A percentile compares a stretch with the other conserved stretches of the same genome.
These are phyloP conservation scores for Onygenales sp. DNA, from an alignment of 2,329 filamentous ascomycete species.

Conservation along the genomic window DNA sequence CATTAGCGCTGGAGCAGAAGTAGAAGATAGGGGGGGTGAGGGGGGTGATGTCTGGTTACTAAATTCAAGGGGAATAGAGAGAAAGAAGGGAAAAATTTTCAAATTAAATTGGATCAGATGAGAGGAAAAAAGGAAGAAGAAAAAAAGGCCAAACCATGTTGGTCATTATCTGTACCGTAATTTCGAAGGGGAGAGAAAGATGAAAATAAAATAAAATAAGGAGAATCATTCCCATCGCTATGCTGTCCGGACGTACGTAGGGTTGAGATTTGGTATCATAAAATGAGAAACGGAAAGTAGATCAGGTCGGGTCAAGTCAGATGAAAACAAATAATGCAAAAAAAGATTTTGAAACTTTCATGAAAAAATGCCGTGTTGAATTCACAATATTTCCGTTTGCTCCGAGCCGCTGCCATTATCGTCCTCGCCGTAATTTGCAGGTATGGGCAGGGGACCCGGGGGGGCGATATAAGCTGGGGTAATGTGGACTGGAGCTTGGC, in stretches of 20 bases:
- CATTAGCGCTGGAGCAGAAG: conserved; percentile 5
- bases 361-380: neutral
- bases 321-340: neutral
- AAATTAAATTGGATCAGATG: too few relatives aligned
- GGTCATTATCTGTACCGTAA: conserved; percentile 16
- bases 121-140: too few relatives aligned
- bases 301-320: neutral
- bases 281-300: neutral
- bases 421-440: conserved; percentile 7
- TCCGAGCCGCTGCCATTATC: conserved; percentile 11
- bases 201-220: neutral
- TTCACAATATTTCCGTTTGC: conserved; percentile 9
- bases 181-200: conserved; percentile 6
- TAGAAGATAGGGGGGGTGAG: neutral
- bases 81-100: too few relatives aligned
- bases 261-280: neutral
- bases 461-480: neutral
- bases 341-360: neutral
- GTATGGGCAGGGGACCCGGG: neutral
- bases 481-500: neutral
- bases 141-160: too few relatives aligned
- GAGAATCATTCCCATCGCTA: neutral
- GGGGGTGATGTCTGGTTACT: too few relatives aligned
- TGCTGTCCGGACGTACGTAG: neutral
- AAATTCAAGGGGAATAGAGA: too few relatives aligned